Conservation (phyloP, 2,329 filamentous ascomycete species). For the Didymosphaeria variabile region DNA sequence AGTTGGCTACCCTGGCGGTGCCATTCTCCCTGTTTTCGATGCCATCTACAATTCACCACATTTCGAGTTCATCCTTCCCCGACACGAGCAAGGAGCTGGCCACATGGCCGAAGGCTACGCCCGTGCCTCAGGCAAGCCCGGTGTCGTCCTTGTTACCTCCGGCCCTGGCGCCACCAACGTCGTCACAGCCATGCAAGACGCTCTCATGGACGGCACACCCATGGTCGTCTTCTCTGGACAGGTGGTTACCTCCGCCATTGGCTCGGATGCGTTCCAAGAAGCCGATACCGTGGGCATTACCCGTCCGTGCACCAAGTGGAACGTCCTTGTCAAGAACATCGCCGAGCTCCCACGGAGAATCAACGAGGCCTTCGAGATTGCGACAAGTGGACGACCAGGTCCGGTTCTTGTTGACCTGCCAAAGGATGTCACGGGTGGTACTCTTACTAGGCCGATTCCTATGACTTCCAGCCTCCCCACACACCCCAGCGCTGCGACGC, state of each 20-base stretch:
- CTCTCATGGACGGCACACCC: constrained; percentile 92
- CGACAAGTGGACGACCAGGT: constrained; percentile 90
- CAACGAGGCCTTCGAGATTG: constrained; percentile 98
- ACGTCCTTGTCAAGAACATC: constrained; percentile 96
- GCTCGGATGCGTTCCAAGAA: constrained; percentile 96
- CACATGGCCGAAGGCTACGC: constrained; percentile 99
- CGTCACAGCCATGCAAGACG: constrained; percentile 95
- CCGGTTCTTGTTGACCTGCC: constrained; percentile 95
- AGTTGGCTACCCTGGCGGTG: constrained; percentile 85
- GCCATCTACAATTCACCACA: constrained; percentile 98
- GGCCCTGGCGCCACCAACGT: constrained; percentile 97
- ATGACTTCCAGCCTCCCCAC: constrained; percentile 76
- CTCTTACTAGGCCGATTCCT: constrained; percentile 85
- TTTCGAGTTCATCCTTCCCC: constrained; percentile 93
- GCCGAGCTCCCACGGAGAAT: constrained; percentile 92
- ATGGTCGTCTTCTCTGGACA: constrained; percentile 97
- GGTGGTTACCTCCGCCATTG: constrained; percentile 88
- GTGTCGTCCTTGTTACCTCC: constrained; percentile 95
- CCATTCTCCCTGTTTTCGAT: constrained; percentile 97
- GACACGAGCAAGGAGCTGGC: constrained; percentile 96
- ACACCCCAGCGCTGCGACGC: constrained; percentile 85
- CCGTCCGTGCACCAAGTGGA: constrained; percentile 97
- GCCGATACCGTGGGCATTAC: constrained; percentile 95
- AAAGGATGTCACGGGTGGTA: constrained; percentile 92
- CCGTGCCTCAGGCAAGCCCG: constrained; percentile 89